Conservation (phyloP, 805 yeast genomes). For the Saturnispora saitoi region DNA sequence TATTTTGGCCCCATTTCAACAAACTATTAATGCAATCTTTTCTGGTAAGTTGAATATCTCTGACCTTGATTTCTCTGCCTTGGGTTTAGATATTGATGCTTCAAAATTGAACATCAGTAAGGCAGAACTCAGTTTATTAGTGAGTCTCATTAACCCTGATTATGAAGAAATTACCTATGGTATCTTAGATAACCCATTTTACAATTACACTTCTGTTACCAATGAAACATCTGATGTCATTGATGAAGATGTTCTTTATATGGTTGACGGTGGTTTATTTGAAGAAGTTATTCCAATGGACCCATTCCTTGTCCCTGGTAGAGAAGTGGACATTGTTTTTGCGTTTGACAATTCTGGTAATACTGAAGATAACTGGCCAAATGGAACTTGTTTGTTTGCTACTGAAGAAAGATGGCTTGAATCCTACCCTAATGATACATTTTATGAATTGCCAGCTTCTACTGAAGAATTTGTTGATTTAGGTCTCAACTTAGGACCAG, state of each 20-base stretch:
- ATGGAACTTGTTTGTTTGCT: constrained; percentile 46
- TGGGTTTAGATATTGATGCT: constrained; percentile 18
- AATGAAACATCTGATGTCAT: constrained; percentile 21
- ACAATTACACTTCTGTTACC: constrained; percentile 24
- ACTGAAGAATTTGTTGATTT: constrained; percentile 43
- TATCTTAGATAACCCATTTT: constrained; percentile 39
- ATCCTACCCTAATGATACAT: constrained; percentile 45
- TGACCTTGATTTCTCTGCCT: constrained; percentile 5
- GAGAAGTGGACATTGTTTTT: constrained; percentile 53
- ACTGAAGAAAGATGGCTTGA: constrained; percentile 42
- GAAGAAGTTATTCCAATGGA: constrained; percentile 54
- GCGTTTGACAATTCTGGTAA: constrained; percentile 62
- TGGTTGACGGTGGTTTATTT: constrained; percentile 29
- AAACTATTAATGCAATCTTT: constrained; percentile 11
- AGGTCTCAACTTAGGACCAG: constrained; percentile 55
- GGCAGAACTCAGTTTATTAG: constrained; percentile 11
- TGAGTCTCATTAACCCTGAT: constrained; percentile 35
- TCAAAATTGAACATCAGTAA: constrained; percentile 11
- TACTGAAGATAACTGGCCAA: constrained; percentile 51
- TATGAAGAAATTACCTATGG: constrained; percentile 36
- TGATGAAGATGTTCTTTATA: constrained; percentile 13
- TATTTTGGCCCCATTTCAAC: constrained; percentile 34
- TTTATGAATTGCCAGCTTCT: constrained; percentile 65
- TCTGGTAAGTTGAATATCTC: constrained; percentile 9
- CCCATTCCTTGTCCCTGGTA: constrained; percentile 50